Base-by-base conservation (phyloP, 2,329 filamentous ascomycete species). In the Monilinia fructigena region DNA sequence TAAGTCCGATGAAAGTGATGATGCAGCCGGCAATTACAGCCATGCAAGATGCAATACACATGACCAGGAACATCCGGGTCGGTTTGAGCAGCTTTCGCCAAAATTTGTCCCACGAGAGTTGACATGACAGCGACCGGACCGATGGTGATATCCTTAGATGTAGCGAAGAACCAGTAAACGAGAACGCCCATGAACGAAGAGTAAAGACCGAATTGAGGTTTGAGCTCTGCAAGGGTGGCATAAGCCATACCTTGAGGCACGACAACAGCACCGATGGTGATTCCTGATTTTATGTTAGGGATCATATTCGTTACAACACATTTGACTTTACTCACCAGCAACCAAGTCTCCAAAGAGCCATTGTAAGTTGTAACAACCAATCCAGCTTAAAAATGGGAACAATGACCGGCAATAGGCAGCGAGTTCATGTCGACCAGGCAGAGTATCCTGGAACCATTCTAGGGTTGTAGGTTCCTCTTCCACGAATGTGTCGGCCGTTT, bases 161-260 rank as follows among this genome's bases (percentile, higher is more conserved):
- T 99, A 45, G 93, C 95, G 75, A 98, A 98, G 76, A 97, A 90
- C 94, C 94, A 98, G 79, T 99, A 99, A 68, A 97, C 83, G 69
- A 97, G 78, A 20, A 96, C 93, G 61, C 94, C 95, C 85, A 97
- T 95, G 76, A 99, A 98, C 0, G 94, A 97, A 0, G 94, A 95
- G 79, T 96, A 96, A 0, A 98, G 84, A 63, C 94, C 94, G 74
- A 89, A 98, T 75, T 98, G 84, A 7, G 89, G 85, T 0, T 86
- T 83, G n/a, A 98, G 83, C 68, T 89, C 85, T 55, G 94, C 94
- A 35, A 98, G 83, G 68, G 88, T 82, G 40, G 94, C 93, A 78
- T 98, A 98, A 0, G 94, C 93, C 94, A 98, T 97, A 69, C 92
- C 90, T 76, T 98, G 94, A 7, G 94, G 94, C n/a, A 98, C 91